Evolutionary conservation across 768 basidiomycete species (phyloP).

Genomic region (Tylopilus cervinicoccineus): DNA sequence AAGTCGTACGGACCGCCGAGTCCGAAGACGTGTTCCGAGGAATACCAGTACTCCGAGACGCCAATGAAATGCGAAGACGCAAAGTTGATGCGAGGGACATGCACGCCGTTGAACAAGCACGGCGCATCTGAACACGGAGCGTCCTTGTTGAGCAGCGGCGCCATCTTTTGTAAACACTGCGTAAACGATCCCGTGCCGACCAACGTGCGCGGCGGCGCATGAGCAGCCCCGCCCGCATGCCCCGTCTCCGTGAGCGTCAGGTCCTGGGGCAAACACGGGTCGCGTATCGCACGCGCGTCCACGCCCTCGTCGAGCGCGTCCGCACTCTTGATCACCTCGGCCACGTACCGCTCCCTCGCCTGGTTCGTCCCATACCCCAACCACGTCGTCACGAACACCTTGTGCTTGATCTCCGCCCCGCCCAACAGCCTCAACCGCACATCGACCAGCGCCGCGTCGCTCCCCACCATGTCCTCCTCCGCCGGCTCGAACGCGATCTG

Average conservation of each 20-base stretch:
- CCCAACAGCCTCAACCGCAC: conserved; percentile 78
- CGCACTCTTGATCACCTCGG: conserved; percentile 56
- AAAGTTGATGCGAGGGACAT: conserved; percentile 94
- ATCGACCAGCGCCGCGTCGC: conserved; percentile 58
- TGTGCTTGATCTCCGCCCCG: conserved; percentile 84
- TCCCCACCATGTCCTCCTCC: conserved; percentile 45
- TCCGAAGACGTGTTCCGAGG: conserved; percentile 94
- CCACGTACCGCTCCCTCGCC: conserved; percentile 91
- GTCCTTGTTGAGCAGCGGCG: conserved; percentile 79
- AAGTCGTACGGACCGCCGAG: conserved; percentile 95
- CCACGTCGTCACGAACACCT: conserved; percentile 98
- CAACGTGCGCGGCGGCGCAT: conserved; percentile 54
- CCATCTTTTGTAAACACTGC: conserved; percentile 68
- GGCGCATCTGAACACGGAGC: conserved; percentile 78
- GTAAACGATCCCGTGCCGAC: conserved; percentile 90
- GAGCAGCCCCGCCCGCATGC: conserved; percentile 41
- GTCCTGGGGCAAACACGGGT: conserved; percentile 88
- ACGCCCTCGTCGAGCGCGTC: conserved; percentile 32
- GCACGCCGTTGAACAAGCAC: conserved; percentile 92
- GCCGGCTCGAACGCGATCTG: conserved; percentile 97
- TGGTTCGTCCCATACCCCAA: conserved; percentile 97
- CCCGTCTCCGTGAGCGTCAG: conserved; percentile 60
- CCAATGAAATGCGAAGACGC: conserved; percentile 92
- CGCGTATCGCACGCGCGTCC: conserved; percentile 47
- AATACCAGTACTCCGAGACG: conserved; percentile 99